Conservation (phyloP, 345 rosid genomes). For the Lumnitzera littorea region DNA sequence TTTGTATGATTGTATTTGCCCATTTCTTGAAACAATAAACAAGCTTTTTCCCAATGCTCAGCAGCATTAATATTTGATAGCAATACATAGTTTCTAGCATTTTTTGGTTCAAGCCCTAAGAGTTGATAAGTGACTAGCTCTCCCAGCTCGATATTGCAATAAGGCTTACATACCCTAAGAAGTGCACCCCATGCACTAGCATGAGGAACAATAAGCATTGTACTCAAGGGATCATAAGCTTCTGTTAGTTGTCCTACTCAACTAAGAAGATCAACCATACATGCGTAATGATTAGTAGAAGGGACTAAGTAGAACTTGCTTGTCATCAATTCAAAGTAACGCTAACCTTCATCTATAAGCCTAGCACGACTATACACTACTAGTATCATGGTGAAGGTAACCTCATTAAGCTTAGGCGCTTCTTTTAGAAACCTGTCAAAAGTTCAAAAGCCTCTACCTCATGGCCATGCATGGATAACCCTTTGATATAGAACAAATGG, state of each 20-base stretch:
- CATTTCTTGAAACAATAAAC: too few species aligned
- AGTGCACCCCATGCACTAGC: conserved; percentile 68
- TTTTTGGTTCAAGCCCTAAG: conserved; percentile 54
- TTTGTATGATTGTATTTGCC: too few species aligned
- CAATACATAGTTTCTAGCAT: conserved; percentile 55
- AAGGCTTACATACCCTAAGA: conserved; percentile 51
- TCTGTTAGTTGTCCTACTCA: conserved; percentile 42
- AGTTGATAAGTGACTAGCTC: conserved; percentile 38
- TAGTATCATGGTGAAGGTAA: conserved; percentile 62
- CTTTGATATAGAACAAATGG: conserved; percentile 1
- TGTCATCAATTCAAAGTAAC: conserved; percentile 43
- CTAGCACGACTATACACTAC: conserved; percentile 49
- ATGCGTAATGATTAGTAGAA: conserved; percentile 52
- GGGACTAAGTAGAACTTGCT: conserved; percentile 36
- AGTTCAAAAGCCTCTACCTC: conserved; percentile 37
- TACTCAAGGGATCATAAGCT: conserved; percentile 45
- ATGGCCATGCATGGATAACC: conserved; percentile 48
- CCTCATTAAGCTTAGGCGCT: conserved; percentile 49
- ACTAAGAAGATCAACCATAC: conserved; percentile 65
- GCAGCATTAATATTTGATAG: conserved; percentile 67
- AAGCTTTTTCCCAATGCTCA: background rate
- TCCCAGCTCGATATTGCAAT: conserved; percentile 49
- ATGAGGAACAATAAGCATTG: conserved; percentile 48
- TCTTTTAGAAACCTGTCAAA: conserved; percentile 53
- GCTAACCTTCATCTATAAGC: conserved; percentile 52